Evolutionary conservation across 441 rosid species (phyloP).

Genomic region (Adansonia grandidieri): DNA sequence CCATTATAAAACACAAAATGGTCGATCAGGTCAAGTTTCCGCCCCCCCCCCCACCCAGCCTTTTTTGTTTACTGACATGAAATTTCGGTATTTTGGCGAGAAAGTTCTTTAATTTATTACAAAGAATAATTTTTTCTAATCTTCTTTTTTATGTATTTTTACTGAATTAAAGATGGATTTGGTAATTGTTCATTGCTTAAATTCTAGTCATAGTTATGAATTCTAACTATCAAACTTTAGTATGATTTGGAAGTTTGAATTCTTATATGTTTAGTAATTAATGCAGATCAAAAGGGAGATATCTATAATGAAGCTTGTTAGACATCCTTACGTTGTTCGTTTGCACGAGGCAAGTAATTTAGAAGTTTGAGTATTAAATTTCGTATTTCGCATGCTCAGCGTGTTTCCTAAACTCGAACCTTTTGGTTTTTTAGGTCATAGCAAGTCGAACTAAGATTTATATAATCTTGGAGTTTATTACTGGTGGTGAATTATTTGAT

Average conservation of each 20-base stretch:
- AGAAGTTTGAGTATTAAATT: not conserved
- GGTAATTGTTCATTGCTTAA: not conserved
- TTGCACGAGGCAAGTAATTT: slow-evolving; percentile 66
- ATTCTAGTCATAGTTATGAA: not conserved
- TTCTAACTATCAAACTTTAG: not conserved
- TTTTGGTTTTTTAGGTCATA: slow-evolving; percentile 55
- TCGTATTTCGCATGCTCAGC: not conserved
- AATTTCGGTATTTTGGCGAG: not conserved
- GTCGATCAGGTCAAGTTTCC: slow-evolving; percentile 21
- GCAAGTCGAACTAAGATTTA: slow-evolving; percentile 94
- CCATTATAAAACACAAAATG: slow-evolving; percentile 79
- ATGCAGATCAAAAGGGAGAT: slow-evolving; percentile 94
- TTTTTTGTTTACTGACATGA: not conserved
- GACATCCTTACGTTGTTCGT: slow-evolving; percentile 92
- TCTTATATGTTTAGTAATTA: not conserved
- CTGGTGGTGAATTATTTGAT: slow-evolving; percentile 95
- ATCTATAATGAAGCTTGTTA: slow-evolving; percentile 97
- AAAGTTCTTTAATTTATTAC: not conserved
- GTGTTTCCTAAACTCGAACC: slow-evolving; percentile 20
- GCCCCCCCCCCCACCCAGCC: too few species aligned
- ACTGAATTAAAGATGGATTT: slow-evolving; percentile 17
- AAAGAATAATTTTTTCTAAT: slow-evolving; percentile 26
- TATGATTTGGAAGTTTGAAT: slow-evolving; percentile 16
- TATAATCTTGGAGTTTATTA: slow-evolving; percentile 91
- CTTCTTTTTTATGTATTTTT: not conserved